A percentile compares a stretch with the other conserved stretches of the same genome.
Evolutionary conservation across 352 stramenopile genomes (phyloP).

Genomic region (Globisporangium middletonii): DNA sequence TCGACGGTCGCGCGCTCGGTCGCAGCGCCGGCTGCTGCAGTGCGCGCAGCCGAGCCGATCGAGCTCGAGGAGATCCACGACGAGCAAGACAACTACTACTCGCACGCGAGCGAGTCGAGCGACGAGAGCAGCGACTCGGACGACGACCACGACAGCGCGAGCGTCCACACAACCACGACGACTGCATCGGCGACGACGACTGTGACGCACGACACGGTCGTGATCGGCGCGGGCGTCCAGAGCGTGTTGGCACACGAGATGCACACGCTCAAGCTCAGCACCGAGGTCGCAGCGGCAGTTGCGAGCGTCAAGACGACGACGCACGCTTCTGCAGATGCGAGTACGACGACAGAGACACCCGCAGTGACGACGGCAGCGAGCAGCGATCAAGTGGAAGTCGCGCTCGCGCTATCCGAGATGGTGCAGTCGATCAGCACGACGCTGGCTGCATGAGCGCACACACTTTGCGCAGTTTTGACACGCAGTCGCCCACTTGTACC

Average conservation of each 20-base stretch:
- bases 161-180: background rate
- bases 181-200: background rate
- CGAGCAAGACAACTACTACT: constrained; percentile 16
- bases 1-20: too few species aligned
- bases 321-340: background rate
- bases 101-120: constrained; percentile 10
- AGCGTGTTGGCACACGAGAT: background rate
- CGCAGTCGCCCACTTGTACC: too few species aligned
- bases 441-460: background rate
- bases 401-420: background rate
- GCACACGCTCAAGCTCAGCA: background rate
- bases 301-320: background rate
- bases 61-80: constrained; percentile 16
- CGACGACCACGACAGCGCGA: constrained; percentile 5
- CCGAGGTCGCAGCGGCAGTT: background rate
- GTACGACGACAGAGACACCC: background rate
- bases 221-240: background rate
- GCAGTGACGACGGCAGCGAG: background rate
- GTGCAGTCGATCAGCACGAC: background rate
- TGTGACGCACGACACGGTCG: background rate
- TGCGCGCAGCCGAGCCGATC: background rate
- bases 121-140: constrained; percentile 10
- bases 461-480: too few species aligned
- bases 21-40: background rate
- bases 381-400: constrained; percentile 9